Conservation (phyloP, 2,329 filamentous ascomycete genomes). For the Phaeophleospora eucalypticola region DNA sequence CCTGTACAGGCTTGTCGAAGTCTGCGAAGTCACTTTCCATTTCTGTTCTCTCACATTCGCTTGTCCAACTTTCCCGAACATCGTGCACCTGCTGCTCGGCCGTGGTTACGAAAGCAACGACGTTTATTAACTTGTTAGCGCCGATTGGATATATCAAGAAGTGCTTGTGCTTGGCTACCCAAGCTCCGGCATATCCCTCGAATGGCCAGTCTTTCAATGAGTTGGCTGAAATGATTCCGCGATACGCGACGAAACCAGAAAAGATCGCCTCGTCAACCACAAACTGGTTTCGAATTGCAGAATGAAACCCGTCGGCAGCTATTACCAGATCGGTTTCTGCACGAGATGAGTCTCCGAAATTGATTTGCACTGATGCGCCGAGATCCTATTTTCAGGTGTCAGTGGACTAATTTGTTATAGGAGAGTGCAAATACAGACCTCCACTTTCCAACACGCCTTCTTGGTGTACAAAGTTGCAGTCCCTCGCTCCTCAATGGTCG, state of each 20-base stretch:
- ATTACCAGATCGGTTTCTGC: slow-evolving; percentile 18
- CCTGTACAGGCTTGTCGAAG: slow-evolving; percentile 12
- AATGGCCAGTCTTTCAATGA: slow-evolving; percentile 19
- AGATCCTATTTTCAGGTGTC: no score
- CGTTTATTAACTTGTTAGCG: slow-evolving; percentile 34
- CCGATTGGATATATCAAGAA: slow-evolving; percentile 38
- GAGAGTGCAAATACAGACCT: no score
- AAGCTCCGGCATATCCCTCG: slow-evolving; percentile 23
- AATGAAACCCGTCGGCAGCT: slow-evolving; percentile 24
- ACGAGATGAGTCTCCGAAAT: slow-evolving; percentile 19
- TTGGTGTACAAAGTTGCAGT: slow-evolving; percentile 29
- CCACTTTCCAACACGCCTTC: slow-evolving; percentile 23
- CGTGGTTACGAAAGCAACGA: slow-evolving; percentile 37
- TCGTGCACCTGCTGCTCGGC: slow-evolving; percentile 31
- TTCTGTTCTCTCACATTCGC: slow-evolving; percentile 23
- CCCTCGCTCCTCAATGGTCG: slow-evolving; percentile 18
- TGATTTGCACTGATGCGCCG: slow-evolving; percentile 23
- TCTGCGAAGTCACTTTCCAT: slow-evolving; percentile 23
- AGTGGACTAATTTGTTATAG: no score
- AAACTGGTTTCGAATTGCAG: slow-evolving; percentile 37
- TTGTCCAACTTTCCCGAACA: slow-evolving; percentile 37
- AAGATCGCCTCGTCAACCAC: slow-evolving; percentile 49
- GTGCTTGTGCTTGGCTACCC: slow-evolving; percentile 36
- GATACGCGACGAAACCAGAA: slow-evolving; percentile 44
- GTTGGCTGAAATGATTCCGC: slow-evolving; percentile 30